Base-by-base conservation (phyloP, 306 rosid species). In the peach (Prunus persica) region DNA sequence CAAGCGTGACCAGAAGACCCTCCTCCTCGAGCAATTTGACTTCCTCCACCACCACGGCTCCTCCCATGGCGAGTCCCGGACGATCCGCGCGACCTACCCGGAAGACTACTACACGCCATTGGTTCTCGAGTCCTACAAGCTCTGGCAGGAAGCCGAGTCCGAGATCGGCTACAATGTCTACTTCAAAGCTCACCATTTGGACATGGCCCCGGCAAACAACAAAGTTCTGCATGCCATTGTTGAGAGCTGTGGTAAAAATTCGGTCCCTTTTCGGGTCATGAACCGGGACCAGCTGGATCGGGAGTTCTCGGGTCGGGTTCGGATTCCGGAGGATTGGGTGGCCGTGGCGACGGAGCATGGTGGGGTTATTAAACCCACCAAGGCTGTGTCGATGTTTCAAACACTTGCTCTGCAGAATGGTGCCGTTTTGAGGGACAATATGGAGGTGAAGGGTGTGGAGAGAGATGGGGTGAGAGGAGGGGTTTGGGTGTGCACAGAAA, bases 61-160 rank as follows among this genome's bases (percentile, higher is more conserved):
- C 49, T 95, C 99, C 47, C 99, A 95, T 67, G 99, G 99, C 18
- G 99, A 95, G 81, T 92, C 99, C 18, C 97, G 99, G 45, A 95
- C 96, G 58, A 92, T 95, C 47, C 91, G 97, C 8, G 89, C 88
- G 8, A 83, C 93, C 45, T 92, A 95, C 47, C 79, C 85, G 0
- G 91, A 92, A 22, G 77, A 80, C 49, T 61, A 89, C 69, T 95
- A 92, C 83, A 70, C 52, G 45, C 43, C 79, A 13, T 11, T 95
- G 18, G 97, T 89, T n/a, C 82, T 88, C 47, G 92, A 91, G 24
- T 90, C 99, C 19, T 89, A 88, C 89, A 11, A 75, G 0, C 90
- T 90, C 4, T 95, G 99, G 99, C 69, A 76, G 50, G 30, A 82
- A 16, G 89, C 91, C 8, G 79, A 95, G 83, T 83, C 87, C 32